Percentiles rank a stretch among this genome's conserved stretches.
phyloP scores from a whole-genome alignment of 139 green algal species.

The Volvox reticuliferus region DNA sequence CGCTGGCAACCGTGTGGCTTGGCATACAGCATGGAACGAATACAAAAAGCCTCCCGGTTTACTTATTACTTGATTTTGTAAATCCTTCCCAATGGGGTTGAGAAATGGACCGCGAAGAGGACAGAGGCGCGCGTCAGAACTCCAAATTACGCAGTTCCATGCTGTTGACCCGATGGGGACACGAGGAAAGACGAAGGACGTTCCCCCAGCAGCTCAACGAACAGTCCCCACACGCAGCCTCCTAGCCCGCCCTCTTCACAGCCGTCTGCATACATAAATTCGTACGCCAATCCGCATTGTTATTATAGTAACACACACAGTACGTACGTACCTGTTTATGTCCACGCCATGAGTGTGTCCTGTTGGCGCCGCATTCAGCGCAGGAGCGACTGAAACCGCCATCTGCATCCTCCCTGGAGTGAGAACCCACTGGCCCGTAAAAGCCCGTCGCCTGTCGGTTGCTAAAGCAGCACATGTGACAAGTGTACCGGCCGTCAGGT shows the following conservation, averaged over 20 bases:
- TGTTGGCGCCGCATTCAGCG: constrained; percentile 8
- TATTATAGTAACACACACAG: background rate
- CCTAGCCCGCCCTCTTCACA: no score
- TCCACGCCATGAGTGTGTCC: background rate
- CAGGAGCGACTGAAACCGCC: background rate
- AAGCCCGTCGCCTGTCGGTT: background rate
- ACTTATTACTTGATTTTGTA: no score
- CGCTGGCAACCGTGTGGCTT: no score
- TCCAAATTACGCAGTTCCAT: background rate
- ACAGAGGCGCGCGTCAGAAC: background rate
- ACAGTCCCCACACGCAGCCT: background rate
- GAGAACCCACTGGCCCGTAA: constrained; percentile 2
- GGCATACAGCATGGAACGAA: no score
- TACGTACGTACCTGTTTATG: constrained; percentile 18
- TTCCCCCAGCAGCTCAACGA: background rate
- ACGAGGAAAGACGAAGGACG: background rate
- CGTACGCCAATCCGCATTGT: background rate
- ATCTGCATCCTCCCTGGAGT: background rate
- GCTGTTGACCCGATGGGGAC: background rate
- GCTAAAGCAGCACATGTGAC: constrained; percentile 22
- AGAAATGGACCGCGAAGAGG: no score
- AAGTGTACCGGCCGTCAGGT: constrained; percentile 17
- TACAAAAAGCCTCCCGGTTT: no score
- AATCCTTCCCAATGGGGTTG: no score
- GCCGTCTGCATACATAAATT: background rate